These are phyloP conservation scores for Yarrowia keelungensis DNA, from an alignment of 805 yeast genomes.

Conservation along the genomic window DNA sequence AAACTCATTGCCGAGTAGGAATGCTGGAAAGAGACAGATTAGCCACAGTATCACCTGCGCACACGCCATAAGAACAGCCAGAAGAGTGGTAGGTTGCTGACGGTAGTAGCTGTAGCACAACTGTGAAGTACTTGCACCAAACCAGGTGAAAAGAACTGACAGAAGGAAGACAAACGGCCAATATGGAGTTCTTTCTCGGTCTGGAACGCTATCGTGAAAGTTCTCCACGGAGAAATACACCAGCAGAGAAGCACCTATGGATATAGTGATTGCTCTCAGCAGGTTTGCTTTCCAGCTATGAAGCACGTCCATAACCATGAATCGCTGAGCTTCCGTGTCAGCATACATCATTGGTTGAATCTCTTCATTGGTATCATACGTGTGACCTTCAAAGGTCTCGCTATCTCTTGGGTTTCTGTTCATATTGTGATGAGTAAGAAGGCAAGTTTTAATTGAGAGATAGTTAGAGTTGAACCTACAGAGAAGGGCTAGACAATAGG, in stretches of 20 bases:
- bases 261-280: background rate
- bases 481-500: too few species aligned
- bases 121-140: slow-evolving; percentile 10
- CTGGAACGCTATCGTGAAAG: background rate
- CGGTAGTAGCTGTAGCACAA: background rate
- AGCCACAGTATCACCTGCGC: slow-evolving; percentile 7
- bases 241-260: background rate
- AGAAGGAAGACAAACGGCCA: background rate
- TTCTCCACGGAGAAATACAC: background rate
- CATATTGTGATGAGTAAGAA: background rate
- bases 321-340: background rate
- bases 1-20: background rate
- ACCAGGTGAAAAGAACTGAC: slow-evolving; percentile 8
- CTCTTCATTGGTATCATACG: slow-evolving; percentile 22
- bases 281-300: slow-evolving; percentile 19
- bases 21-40: slow-evolving; percentile 4
- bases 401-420: slow-evolving; percentile 7
- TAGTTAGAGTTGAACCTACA: slow-evolving; percentile 9
- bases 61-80: background rate
- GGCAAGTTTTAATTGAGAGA: too few species aligned
- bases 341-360: slow-evolving; percentile 11
- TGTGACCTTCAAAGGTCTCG: background rate
- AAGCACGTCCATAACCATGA: slow-evolving; percentile 4
- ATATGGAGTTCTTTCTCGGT: background rate
- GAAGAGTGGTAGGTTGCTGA: background rate